Evolutionary conservation across 2,329 filamentous ascomycete species (phyloP).

Genomic region (Alternaria metachromatica): DNA sequence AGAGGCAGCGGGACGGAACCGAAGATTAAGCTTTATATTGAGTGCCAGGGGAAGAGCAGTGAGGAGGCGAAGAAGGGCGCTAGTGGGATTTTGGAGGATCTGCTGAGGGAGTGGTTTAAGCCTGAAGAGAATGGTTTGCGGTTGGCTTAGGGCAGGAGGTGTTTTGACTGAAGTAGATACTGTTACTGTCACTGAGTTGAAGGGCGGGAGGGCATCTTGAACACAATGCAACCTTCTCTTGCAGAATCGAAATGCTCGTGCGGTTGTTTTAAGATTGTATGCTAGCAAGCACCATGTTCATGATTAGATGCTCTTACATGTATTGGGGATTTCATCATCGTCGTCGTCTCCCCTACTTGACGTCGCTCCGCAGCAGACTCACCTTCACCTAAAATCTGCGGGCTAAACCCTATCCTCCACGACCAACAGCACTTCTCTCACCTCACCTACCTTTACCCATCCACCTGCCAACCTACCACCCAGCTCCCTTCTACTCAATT

Average conservation of each 20-base stretch:
- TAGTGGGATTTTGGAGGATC: constrained; percentile 53
- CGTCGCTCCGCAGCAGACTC: background rate
- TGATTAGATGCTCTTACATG: background rate
- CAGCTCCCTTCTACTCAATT: background rate
- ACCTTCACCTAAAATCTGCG: background rate
- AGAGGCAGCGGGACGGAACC: constrained; percentile 70
- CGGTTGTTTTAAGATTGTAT: background rate
- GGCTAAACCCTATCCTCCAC: background rate
- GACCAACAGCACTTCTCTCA: background rate
- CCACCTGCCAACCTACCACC: background rate
- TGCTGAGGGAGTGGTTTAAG: constrained; percentile 60
- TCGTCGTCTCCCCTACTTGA: background rate
- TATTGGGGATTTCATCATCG: background rate
- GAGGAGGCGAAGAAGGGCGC: constrained; percentile 54
- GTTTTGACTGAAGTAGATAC: background rate
- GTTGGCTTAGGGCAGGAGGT: constrained; percentile 27
- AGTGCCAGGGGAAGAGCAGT: constrained; percentile 53
- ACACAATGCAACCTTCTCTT: background rate
- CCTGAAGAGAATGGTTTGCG: constrained; percentile 45
- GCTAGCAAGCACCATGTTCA: background rate
- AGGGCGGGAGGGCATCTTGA: background rate
- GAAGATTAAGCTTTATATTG: constrained; percentile 69
- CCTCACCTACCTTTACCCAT: background rate
- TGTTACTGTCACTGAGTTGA: no score
- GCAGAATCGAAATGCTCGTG: background rate